Conservation (phyloP, 495 filamentous ascomycete species). For the Aspergillus sclerotioniger region DNA sequence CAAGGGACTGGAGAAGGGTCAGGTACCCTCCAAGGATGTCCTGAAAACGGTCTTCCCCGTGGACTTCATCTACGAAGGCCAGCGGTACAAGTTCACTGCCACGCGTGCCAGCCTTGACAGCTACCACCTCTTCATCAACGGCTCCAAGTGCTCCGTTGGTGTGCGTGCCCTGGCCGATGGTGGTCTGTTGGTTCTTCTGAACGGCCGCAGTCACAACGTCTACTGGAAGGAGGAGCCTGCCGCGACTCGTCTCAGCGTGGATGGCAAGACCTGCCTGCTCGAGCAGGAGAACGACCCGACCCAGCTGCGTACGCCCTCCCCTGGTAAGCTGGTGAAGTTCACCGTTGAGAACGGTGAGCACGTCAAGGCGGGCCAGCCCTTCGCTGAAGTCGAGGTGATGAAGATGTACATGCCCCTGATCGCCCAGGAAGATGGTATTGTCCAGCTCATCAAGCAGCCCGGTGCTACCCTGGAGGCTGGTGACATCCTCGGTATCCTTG, state of each 20-base stretch:
- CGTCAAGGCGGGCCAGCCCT: slow-evolving; percentile 87
- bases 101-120: slow-evolving; percentile 90
- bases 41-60: slow-evolving; percentile 97
- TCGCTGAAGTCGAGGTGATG: slow-evolving; percentile 99
- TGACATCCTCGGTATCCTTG: slow-evolving; percentile 96
- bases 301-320: slow-evolving; percentile 89
- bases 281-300: slow-evolving; percentile 99
- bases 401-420: slow-evolving; percentile 99
- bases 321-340: slow-evolving; percentile 98
- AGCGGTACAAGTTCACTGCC: slow-evolving; percentile 96
- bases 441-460: slow-evolving; percentile 98
- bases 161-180: slow-evolving; percentile 91
- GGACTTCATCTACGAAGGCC: slow-evolving; percentile 97
- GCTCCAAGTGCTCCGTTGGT: slow-evolving; percentile 92
- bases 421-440: slow-evolving; percentile 93
- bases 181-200: slow-evolving; percentile 86
- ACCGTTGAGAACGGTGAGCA: slow-evolving; percentile 96
- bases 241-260: slow-evolving; percentile 91
- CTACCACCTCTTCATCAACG: slow-evolving; percentile 99
- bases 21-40: slow-evolving; percentile 93
- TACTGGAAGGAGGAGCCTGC: slow-evolving; percentile 99
- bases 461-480: slow-evolving; percentile 97
- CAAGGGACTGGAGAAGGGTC: slow-evolving; percentile 89
- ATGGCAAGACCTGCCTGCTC: slow-evolving; percentile 94
- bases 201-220: slow-evolving; percentile 91